phyloP scores from a whole-genome alignment of 2,329 filamentous ascomycete genomes.

The Zasmidium cellare region DNA sequence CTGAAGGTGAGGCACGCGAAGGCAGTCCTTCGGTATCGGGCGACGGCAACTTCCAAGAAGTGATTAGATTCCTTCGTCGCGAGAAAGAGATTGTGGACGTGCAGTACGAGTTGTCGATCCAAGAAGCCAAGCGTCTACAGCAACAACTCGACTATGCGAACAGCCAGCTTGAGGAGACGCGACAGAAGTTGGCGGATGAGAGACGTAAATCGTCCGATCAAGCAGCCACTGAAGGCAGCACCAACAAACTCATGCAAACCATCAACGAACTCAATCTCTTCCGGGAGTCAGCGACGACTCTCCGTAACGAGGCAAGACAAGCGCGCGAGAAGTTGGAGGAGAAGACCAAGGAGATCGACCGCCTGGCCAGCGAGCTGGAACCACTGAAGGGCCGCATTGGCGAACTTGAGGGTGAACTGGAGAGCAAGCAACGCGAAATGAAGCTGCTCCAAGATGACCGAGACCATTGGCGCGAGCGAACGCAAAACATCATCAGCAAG shows the following conservation, averaged over 20 bases:
- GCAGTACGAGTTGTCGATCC: conserved; percentile 85
- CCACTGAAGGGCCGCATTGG: conserved; percentile 78
- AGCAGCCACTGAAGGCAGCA: conserved; percentile 71
- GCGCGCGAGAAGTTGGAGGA: conserved; percentile 74
- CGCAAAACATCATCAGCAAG: conserved; percentile 91
- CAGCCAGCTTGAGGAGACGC: conserved; percentile 82
- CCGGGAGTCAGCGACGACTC: conserved; percentile 88
- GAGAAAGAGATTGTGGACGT: conserved; percentile 98
- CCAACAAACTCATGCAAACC: conserved; percentile 90
- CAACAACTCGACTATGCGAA: conserved; percentile 88
- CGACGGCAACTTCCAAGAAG: conserved; percentile 75
- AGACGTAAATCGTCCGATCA: conserved; percentile 73
- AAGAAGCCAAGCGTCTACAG: conserved; percentile 84
- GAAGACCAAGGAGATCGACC: conserved; percentile 72
- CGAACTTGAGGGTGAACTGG: conserved; percentile 78
- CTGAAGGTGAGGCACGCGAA: conserved; percentile 54
- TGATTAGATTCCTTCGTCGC: conserved; percentile 85
- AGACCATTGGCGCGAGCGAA: conserved; percentile 93
- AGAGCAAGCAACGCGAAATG: conserved; percentile 82
- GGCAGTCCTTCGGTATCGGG: conserved; percentile 14
- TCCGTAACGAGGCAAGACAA: conserved; percentile 82
- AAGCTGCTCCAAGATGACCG: conserved; percentile 87
- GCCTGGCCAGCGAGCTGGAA: conserved; percentile 72
- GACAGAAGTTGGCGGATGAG: conserved; percentile 88
- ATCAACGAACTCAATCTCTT: conserved; percentile 94